Conservation (phyloP, 2,329 filamentous ascomycete genomes). For the Orbilia quercus region DNA sequence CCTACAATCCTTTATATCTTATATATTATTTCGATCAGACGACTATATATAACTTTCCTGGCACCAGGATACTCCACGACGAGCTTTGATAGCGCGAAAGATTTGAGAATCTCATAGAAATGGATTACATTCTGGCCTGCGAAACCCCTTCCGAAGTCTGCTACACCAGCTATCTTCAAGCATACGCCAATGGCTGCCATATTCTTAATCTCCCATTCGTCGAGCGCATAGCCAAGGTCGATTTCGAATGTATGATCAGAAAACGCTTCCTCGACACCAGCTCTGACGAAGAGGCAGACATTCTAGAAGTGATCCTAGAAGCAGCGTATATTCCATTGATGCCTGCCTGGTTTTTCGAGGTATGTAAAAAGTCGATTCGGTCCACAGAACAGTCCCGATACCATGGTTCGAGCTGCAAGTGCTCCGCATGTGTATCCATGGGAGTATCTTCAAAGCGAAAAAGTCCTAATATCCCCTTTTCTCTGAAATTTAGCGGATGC, state of each 20-base stretch:
- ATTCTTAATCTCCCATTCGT: constrained; percentile 55
- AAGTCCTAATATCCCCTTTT: constrained; percentile 21
- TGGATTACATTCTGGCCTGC: constrained; percentile 49
- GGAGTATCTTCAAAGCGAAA: not conserved
- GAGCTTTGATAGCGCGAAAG: too few species aligned
- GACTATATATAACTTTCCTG: too few species aligned
- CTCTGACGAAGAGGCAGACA: constrained; percentile 31
- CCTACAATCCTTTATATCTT: too few species aligned
- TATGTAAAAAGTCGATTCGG: constrained; percentile 32
- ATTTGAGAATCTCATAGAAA: too few species aligned
- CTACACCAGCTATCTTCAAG: constrained; percentile 50
- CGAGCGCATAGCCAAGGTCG: constrained; percentile 48
- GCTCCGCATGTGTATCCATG: constrained; percentile 6
- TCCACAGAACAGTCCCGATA: constrained; percentile 29
- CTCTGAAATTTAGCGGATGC: constrained; percentile 38
- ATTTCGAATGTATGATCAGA: constrained; percentile 54
- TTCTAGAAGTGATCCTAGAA: constrained; percentile 26
- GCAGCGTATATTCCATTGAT: constrained; percentile 52
- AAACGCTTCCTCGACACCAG: constrained; percentile 43
- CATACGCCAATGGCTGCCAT: constrained; percentile 51
- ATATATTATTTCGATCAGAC: too few species aligned
- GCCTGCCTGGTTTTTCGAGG: constrained; percentile 56
- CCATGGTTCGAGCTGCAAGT: constrained; percentile 32
- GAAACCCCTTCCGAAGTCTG: constrained; percentile 44
- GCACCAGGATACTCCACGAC: too few species aligned